These are phyloP conservation scores for Yarrowia deformans DNA, from an alignment of 805 yeast species.

Conservation along the genomic window DNA sequence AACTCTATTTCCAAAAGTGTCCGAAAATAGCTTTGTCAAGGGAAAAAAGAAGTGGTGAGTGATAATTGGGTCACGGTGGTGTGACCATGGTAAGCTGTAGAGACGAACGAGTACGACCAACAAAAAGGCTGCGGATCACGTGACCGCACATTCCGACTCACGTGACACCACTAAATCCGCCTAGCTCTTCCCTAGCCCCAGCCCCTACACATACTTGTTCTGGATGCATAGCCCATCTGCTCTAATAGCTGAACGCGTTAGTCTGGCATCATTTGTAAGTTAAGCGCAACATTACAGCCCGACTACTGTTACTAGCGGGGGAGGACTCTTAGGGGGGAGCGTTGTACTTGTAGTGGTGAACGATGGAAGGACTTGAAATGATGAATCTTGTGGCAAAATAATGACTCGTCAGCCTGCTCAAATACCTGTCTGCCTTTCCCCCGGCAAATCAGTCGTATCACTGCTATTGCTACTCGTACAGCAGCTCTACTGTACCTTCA, in stretches of 20 bases:
- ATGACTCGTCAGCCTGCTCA: too few relatives aligned
- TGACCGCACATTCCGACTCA: neutral
- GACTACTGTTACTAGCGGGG: neutral
- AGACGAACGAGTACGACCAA: too few relatives aligned
- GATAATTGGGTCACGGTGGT: too few relatives aligned
- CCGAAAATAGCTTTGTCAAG: slow-evolving; percentile 26
- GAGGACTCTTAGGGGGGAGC: neutral
- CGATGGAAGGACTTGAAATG: too few relatives aligned
- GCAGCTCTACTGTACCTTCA: neutral
- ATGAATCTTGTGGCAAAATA: too few relatives aligned
- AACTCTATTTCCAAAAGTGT: neutral
- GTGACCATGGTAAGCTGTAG: too few relatives aligned
- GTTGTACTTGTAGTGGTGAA: neutral
- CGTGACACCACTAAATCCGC: neutral
- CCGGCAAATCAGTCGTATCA: neutral
- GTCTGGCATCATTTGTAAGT: slow-evolving; percentile 30
- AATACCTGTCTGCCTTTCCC: neutral
- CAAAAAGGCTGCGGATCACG: neutral
- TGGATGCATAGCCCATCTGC: slow-evolving; percentile 29
- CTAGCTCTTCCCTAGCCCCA: neutral
- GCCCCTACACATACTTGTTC: neutral
- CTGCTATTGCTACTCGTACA: neutral
- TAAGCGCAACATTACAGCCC: slow-evolving; percentile 30
- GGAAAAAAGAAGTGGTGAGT: too few relatives aligned
- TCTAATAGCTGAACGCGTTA: slow-evolving; percentile 17